These are phyloP conservation scores for Syncephalastrum monosporum DNA, from an alignment of 371 early-diverging fungal species.

Conservation along the genomic window DNA sequence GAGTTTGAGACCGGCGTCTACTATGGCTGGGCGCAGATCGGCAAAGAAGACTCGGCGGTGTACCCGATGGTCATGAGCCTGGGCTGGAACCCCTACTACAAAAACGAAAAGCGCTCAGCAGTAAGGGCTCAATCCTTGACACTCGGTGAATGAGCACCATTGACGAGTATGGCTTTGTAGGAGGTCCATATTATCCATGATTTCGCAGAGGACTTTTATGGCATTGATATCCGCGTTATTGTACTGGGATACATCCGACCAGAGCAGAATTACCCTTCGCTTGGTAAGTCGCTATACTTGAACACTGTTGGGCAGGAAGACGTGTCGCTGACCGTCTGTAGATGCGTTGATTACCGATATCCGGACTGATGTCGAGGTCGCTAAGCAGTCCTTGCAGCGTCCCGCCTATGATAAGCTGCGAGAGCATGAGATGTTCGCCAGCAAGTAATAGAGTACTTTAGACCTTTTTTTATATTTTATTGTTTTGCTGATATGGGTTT, in stretches of 20 bases:
- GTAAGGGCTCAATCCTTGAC: constrained; percentile 31
- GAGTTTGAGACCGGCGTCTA: constrained; percentile 87
- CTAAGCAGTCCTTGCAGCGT: constrained; percentile 66
- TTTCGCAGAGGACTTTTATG: constrained; percentile 91
- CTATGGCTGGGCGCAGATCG: constrained; percentile 91
- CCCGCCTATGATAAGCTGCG: constrained; percentile 39
- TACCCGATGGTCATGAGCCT: constrained; percentile 97
- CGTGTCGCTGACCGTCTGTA: constrained; percentile 13
- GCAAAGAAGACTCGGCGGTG: constrained; percentile 46
- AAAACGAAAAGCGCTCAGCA: constrained; percentile 94
- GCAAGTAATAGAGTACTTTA: background rate
- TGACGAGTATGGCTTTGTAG: constrained; percentile 28
- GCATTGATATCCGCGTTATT: constrained; percentile 73
- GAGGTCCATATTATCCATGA: constrained; percentile 95
- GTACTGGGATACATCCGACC: constrained; percentile 89
- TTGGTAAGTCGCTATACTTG: constrained; percentile 52
- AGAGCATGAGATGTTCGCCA: constrained; percentile 16
- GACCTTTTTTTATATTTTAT: background rate
- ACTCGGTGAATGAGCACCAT: background rate
- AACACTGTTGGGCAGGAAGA: background rate
- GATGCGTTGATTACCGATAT: constrained; percentile 93
- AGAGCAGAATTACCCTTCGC: constrained; percentile 84
- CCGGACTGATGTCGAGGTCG: constrained; percentile 83
- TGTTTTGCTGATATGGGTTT: background rate
- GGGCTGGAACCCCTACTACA: constrained; percentile 98